phyloP scores from a whole-genome alignment of 2,329 filamentous ascomycete species.

The Fusarium nisikadoi region DNA sequence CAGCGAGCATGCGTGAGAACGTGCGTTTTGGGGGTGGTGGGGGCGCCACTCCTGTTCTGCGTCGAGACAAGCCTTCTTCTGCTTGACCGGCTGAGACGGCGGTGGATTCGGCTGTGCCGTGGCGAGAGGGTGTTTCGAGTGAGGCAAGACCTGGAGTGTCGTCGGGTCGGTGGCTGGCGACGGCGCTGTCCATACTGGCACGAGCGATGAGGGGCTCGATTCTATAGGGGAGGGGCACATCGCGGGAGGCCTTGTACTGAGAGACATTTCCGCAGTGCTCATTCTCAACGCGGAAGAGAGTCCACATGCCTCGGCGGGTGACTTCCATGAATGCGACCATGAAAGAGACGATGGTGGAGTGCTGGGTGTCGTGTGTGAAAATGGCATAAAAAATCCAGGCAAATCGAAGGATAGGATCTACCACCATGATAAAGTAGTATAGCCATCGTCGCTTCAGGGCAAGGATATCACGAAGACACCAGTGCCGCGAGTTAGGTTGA shows the following conservation, averaged over 20 bases:
- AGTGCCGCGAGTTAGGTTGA: conserved; percentile 76
- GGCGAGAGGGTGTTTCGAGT: conserved; percentile 18
- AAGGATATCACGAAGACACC: conserved; percentile 78
- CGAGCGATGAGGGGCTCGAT: conserved; percentile 61
- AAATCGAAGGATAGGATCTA: conserved; percentile 89
- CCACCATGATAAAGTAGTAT: conserved; percentile 86
- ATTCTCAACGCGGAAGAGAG: conserved; percentile 93
- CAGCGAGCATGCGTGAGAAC: conserved; percentile 75
- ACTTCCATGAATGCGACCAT: conserved; percentile 82
- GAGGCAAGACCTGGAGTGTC: background rate
- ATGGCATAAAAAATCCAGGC: conserved; percentile 95
- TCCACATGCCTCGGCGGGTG: conserved; percentile 88
- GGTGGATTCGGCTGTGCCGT: conserved; percentile 33
- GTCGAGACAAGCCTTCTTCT: conserved; percentile 44
- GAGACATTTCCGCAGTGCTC: conserved; percentile 95
- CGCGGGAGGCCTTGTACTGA: conserved; percentile 88
- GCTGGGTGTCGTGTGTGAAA: conserved; percentile 81
- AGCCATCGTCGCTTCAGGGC: conserved; percentile 82
- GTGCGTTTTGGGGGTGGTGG: conserved; percentile 39
- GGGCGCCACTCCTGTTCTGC: conserved; percentile 50
- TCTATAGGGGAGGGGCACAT: conserved; percentile 86
- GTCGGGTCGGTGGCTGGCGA: conserved; percentile 5
- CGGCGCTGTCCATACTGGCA: conserved; percentile 50
- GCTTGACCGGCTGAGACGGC: conserved; percentile 28
- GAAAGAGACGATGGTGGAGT: conserved; percentile 86